These are phyloP conservation scores for Fusarium stilboides DNA, from an alignment of 2,329 filamentous ascomycete genomes.

Conservation along the genomic window DNA sequence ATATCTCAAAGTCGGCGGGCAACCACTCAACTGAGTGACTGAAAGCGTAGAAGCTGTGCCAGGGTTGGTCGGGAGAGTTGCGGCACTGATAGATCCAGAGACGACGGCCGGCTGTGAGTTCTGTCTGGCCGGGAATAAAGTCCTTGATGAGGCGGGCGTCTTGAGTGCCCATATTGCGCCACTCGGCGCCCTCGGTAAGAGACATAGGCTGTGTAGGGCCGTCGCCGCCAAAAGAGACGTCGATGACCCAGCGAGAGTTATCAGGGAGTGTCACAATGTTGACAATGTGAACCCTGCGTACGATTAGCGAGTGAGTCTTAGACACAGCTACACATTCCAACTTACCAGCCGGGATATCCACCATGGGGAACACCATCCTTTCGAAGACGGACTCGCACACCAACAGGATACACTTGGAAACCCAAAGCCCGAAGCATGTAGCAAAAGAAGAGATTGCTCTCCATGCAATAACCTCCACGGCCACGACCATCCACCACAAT, in stretches of 20 bases:
- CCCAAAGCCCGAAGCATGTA: conserved; percentile 67
- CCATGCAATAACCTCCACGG: conserved; percentile 74
- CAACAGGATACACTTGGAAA: conserved; percentile 69
- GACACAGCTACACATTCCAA: conserved; percentile 30
- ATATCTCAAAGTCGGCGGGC: conserved; percentile 71
- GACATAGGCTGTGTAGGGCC: conserved; percentile 71
- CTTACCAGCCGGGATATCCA: conserved; percentile 64
- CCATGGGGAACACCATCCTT: conserved; percentile 57
- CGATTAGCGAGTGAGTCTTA: conserved; percentile 18
- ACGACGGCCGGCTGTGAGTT: conserved; percentile 57
- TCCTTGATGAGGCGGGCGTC: conserved; percentile 68
- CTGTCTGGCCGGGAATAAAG: conserved; percentile 63
- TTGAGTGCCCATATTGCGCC: conserved; percentile 68
- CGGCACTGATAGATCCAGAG: conserved; percentile 77
- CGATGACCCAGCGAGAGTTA: conserved; percentile 66
- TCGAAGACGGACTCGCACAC: conserved; percentile 64
- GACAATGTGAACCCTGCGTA: conserved; percentile 67
- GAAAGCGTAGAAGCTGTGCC: conserved; percentile 76
- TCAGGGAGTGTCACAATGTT: conserved; percentile 71
- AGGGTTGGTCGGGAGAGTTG: conserved; percentile 63
- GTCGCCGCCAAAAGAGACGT: conserved; percentile 77
- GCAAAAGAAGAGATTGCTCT: conserved; percentile 69
- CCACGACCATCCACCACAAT: conserved; percentile 60
- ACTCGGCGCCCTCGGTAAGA: conserved; percentile 61
- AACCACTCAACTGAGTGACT: conserved; percentile 73